A percentile compares a stretch with the other conserved stretches of the same genome.
phyloP scores from a whole-genome alignment of 2,329 filamentous ascomycete genomes.

The Aspergillus aculeatus region DNA sequence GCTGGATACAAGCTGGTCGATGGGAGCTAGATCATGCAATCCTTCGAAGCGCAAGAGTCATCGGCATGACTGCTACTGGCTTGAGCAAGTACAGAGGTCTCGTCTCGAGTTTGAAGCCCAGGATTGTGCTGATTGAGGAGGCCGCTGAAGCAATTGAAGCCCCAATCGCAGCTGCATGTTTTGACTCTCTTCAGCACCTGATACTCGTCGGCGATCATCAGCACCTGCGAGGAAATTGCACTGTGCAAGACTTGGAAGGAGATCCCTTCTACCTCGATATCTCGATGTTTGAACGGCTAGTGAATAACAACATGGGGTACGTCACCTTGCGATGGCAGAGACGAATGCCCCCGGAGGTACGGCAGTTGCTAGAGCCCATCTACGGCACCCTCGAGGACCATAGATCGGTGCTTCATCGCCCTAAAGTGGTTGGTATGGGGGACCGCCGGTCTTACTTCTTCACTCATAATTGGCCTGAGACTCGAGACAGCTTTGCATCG shows the following conservation, averaged over 20 bases:
- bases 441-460: slow-evolving; percentile 61
- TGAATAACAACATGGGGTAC: slow-evolving; percentile 64
- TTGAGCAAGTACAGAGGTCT: slow-evolving; percentile 75
- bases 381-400: slow-evolving; percentile 62
- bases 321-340: slow-evolving; percentile 67
- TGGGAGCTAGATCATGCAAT: slow-evolving; percentile 62
- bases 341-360: slow-evolving; percentile 68
- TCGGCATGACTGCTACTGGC: slow-evolving; percentile 75
- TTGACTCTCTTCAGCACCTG: slow-evolving; percentile 63
- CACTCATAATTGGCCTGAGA: slow-evolving; percentile 65
- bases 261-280: slow-evolving; percentile 66
- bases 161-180: slow-evolving; percentile 58
- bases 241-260: slow-evolving; percentile 58
- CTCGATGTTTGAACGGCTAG: slow-evolving; percentile 76
- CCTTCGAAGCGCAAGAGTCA: slow-evolving; percentile 59
- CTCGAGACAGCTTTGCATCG: slow-evolving; percentile 61
- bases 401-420: slow-evolving; percentile 53
- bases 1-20: slow-evolving; percentile 55
- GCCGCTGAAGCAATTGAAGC: slow-evolving; percentile 69
- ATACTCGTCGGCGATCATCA: slow-evolving; percentile 77
- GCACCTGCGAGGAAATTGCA: slow-evolving; percentile 69
- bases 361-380: slow-evolving; percentile 60
- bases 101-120: slow-evolving; percentile 64
- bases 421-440: slow-evolving; percentile 63
- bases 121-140: slow-evolving; percentile 73